These are phyloP conservation scores for Lyophyllum semitale DNA, from an alignment of 768 basidiomycete genomes.

Conservation along the genomic window DNA sequence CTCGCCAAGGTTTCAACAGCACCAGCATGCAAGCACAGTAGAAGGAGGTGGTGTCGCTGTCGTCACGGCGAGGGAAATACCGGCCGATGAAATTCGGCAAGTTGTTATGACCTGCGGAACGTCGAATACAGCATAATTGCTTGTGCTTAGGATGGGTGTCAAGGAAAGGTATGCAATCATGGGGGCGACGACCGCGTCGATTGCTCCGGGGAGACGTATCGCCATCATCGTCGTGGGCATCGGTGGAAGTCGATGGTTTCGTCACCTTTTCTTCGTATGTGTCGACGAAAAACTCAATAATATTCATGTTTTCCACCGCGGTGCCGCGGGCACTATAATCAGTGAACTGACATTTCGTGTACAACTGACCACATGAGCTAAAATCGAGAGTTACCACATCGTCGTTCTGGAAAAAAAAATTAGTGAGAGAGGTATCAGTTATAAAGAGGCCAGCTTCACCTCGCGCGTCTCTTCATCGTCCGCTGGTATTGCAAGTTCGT, in stretches of 20 bases:
- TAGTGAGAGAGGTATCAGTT: too few species aligned
- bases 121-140: constrained; percentile 20
- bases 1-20: constrained; percentile 40
- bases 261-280: not conserved
- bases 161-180: not conserved
- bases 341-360: not conserved
- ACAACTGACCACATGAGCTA: not conserved
- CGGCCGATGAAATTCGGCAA: constrained; percentile 38
- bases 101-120: constrained; percentile 24
- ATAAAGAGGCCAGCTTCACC: too few species aligned
- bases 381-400: constrained; percentile 1
- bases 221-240: not conserved
- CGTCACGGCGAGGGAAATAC: constrained; percentile 32
- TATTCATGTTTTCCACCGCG: not conserved
- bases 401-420: constrained; percentile 3
- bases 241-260: not conserved
- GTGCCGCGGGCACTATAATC: not conserved
- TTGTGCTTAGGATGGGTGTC: constrained; percentile 2
- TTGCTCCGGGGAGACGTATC: not conserved
- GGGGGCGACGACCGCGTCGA: not conserved
- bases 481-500: not conserved
- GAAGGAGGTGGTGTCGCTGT: constrained; percentile 19
- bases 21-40: constrained; percentile 34
- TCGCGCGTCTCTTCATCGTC: not conserved
- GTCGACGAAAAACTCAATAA: not conserved